Evolutionary conservation across 345 rosid species (phyloP).

Genomic region (Citrus inodora): DNA sequence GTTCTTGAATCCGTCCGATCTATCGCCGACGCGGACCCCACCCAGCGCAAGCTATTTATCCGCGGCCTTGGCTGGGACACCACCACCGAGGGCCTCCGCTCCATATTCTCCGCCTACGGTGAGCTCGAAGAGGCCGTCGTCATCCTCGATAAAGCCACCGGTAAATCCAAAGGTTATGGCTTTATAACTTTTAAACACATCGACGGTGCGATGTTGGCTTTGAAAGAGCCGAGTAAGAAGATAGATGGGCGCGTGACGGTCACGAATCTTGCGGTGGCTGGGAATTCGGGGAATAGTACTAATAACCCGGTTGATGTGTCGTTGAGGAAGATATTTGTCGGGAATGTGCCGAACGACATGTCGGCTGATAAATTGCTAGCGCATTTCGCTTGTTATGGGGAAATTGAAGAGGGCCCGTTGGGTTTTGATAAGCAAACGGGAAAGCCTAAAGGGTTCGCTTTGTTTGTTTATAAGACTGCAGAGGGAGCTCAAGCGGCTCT

Average conservation of each 20-base stretch:
- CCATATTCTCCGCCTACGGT: conserved; percentile 60
- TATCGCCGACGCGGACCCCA: conserved; percentile 58
- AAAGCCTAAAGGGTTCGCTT: conserved; percentile 73
- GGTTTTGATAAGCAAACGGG: conserved; percentile 90
- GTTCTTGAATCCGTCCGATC: conserved; percentile 49
- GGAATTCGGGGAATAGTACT: conserved; percentile 45
- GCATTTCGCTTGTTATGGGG: conserved; percentile 63
- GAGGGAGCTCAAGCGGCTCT: conserved; percentile 84
- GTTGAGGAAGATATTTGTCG: conserved; percentile 79
- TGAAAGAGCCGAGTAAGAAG: conserved; percentile 79
- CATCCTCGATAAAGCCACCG: conserved; percentile 64
- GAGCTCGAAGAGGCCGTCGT: conserved; percentile 80
- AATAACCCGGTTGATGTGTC: conserved; percentile 45
- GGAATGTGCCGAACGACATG: conserved; percentile 70
- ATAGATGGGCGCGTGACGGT: conserved; percentile 79
- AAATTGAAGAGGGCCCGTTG: conserved; percentile 85
- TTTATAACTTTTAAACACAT: conserved; percentile 69
- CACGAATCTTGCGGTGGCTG: conserved; percentile 75
- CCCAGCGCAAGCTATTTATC: conserved; percentile 78
- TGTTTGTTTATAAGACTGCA: conserved; percentile 74
- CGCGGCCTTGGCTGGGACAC: conserved; percentile 93
- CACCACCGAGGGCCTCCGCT: conserved; percentile 60
- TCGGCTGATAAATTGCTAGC: conserved; percentile 59
- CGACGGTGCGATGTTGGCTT: conserved; percentile 66
- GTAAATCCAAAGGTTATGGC: conserved; percentile 81